A percentile compares a stretch with the other conserved stretches of the same genome.
Evolutionary conservation across 2,329 filamentous ascomycete genomes (phyloP).

Genomic region (Huntiella bhutanensis): DNA sequence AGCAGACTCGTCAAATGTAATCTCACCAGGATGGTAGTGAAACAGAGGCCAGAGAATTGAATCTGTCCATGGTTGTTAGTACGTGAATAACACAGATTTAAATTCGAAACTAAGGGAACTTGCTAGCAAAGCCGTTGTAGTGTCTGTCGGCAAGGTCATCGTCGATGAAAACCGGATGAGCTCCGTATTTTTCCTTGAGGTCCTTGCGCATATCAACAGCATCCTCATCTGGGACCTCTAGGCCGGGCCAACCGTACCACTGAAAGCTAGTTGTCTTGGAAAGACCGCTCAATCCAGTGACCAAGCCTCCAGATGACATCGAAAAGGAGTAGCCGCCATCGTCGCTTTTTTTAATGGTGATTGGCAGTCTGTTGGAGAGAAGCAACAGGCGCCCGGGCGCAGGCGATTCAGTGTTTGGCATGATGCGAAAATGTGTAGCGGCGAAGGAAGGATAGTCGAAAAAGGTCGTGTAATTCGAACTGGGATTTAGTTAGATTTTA

Average conservation of each 20-base stretch:
- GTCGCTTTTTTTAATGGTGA: conserved; percentile 86
- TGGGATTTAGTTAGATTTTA: too few species aligned
- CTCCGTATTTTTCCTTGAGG: conserved; percentile 72
- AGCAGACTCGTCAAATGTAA: conserved; percentile 87
- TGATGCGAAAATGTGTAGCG: conserved; percentile 13
- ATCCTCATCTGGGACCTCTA: conserved; percentile 78
- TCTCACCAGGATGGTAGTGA: conserved; percentile 96
- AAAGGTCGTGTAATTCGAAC: too few species aligned
- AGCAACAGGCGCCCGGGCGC: conserved; percentile 47
- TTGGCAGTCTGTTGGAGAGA: conserved; percentile 84
- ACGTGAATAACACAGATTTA: neutral
- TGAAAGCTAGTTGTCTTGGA: conserved; percentile 87
- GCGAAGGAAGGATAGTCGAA: neutral
- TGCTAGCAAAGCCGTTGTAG: conserved; percentile 96
- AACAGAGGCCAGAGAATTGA: conserved; percentile 97
- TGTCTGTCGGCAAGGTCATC: conserved; percentile 86
- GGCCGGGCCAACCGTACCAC: conserved; percentile 96
- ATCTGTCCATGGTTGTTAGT: conserved; percentile 32
- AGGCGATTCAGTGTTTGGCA: conserved; percentile 21
- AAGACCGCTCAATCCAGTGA: conserved; percentile 79
- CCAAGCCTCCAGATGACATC: conserved; percentile 92
- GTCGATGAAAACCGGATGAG: conserved; percentile 80
- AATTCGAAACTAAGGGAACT: conserved; percentile 17
- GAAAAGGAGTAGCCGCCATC: conserved; percentile 85
- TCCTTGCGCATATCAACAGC: conserved; percentile 53